A percentile compares a stretch with the other conserved stretches of the same genome.
Conservation (phyloP, 225 moss, liverwort and hornwort genomes). For the Antitrichia curtipendula region DNA sequence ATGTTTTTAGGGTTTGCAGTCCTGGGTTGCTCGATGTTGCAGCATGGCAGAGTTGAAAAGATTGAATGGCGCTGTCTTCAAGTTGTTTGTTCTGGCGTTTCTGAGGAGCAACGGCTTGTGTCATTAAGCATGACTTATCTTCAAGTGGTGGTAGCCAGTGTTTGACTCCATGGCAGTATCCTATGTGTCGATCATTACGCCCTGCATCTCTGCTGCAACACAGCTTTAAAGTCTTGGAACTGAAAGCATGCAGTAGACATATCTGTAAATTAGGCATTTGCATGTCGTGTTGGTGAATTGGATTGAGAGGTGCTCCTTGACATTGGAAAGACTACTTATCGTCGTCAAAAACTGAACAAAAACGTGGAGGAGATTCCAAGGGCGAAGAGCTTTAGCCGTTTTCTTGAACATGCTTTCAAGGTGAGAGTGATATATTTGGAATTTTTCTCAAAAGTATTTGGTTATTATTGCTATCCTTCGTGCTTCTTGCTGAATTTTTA, state of each 20-base stretch:
- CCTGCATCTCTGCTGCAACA: not conserved
- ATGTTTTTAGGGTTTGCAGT: not conserved
- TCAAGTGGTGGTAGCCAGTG: not conserved
- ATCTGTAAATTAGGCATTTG: not conserved
- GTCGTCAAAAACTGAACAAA: conserved; percentile 22
- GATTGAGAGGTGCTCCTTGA: not conserved
- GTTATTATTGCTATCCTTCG: not conserved
- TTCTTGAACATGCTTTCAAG: conserved; percentile 5
- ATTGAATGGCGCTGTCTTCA: not conserved
- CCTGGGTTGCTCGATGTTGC: not conserved
- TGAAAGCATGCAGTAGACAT: not conserved
- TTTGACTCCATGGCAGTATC: conserved; percentile 26
- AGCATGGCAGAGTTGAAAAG: not conserved
- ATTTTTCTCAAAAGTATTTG: not conserved
- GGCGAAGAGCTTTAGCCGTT: not conserved
- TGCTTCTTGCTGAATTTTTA: not conserved
- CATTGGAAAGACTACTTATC: conserved; percentile 17
- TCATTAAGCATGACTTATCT: not conserved
- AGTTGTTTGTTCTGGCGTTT: not conserved
- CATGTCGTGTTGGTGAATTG: not conserved
- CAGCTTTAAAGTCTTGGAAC: not conserved
- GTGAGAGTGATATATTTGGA: not conserved
- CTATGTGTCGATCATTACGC: not conserved
- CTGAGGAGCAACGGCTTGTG: not conserved
- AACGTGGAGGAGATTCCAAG: conserved; percentile 21